Evolutionary conservation across 208 protist genomes (phyloP).

Genomic region (Trypanosoma brucei): DNA sequence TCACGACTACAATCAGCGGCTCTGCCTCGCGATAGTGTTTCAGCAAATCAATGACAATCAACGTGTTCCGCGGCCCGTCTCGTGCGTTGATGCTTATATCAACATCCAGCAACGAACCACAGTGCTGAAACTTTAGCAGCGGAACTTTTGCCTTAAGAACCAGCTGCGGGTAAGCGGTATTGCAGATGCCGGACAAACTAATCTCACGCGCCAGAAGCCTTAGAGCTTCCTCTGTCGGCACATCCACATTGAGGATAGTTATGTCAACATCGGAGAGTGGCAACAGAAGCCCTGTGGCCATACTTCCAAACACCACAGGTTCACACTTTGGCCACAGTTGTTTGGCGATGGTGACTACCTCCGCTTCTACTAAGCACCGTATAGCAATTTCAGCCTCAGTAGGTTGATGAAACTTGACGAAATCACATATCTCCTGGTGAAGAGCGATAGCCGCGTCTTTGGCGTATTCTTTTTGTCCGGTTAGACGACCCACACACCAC

Average conservation of each 20-base stretch:
- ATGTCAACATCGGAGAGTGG: conserved; percentile 85
- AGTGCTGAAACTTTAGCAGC: conserved; percentile 88
- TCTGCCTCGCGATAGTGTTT: conserved; percentile 66
- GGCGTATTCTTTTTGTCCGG: conserved; percentile 39
- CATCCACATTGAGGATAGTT: conserved; percentile 57
- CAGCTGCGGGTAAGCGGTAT: conserved; percentile 72
- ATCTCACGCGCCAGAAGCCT: conserved; percentile 57
- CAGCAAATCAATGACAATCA: conserved; percentile 63
- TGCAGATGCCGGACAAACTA: conserved; percentile 46
- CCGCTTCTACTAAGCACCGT: conserved; percentile 62
- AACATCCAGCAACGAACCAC: conserved; percentile 67
- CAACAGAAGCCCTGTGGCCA: conserved; percentile 81
- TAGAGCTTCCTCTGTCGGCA: conserved; percentile 55
- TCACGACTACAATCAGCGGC: conserved; percentile 81
- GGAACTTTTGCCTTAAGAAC: conserved; percentile 92
- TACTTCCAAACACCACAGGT: conserved; percentile 81
- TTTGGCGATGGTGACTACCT: conserved; percentile 45
- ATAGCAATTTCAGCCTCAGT: conserved; percentile 77
- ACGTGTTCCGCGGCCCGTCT: conserved; percentile 74
- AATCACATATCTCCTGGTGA: conserved; percentile 81
- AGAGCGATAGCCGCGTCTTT: conserved; percentile 56
- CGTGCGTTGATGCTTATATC: conserved; percentile 89
- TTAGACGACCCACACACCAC: conserved; percentile 29
- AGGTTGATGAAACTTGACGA: conserved; percentile 73
- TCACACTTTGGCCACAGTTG: conserved; percentile 76